A percentile compares a stretch with the other conserved stretches of the same genome.
phyloP scores from a whole-genome alignment of 768 basidiomycete genomes.

The Tricholoma matsutake region DNA sequence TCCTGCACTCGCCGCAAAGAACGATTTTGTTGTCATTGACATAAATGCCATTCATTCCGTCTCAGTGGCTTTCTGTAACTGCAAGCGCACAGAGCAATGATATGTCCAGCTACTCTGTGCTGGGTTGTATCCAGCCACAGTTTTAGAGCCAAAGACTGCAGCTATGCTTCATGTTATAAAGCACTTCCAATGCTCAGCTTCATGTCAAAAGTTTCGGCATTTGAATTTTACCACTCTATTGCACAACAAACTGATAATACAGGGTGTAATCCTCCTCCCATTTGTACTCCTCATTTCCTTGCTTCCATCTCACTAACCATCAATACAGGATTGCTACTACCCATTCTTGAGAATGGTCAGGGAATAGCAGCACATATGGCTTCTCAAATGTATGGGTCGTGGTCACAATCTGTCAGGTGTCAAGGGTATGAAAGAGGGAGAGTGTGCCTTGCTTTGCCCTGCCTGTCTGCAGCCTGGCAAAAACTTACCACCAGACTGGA shows the following conservation, averaged over 20 bases:
- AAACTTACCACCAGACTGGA: slow-evolving; percentile 23
- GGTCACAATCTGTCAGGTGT: too few relatives aligned
- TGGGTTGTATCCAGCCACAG: slow-evolving; percentile 11
- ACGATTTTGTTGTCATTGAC: not conserved
- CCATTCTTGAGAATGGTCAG: too few relatives aligned
- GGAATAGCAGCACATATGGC: too few relatives aligned
- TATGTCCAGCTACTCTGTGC: slow-evolving; percentile 9
- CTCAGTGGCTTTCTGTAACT: not conserved
- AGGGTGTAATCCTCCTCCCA: not conserved
- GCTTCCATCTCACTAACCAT: too few relatives aligned
- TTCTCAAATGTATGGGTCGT: too few relatives aligned
- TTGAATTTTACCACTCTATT: slow-evolving; percentile 11
- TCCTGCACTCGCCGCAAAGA: not conserved
- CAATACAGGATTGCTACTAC: too few relatives aligned
- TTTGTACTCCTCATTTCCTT: not conserved
- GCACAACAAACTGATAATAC: too few relatives aligned
- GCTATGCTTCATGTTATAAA: slow-evolving; percentile 10
- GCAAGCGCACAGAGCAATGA: not conserved
- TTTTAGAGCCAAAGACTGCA: slow-evolving; percentile 4
- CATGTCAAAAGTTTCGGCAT: slow-evolving; percentile 10
- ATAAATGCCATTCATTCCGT: not conserved
- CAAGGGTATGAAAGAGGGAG: too few relatives aligned
- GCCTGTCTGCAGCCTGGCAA: too few relatives aligned
- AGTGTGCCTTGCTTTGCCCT: slow-evolving; percentile 25
- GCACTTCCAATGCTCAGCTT: slow-evolving; percentile 8